phyloP scores from a whole-genome alignment of 164 flowering plant genomes.

The Chimonanthus praecox region DNA sequence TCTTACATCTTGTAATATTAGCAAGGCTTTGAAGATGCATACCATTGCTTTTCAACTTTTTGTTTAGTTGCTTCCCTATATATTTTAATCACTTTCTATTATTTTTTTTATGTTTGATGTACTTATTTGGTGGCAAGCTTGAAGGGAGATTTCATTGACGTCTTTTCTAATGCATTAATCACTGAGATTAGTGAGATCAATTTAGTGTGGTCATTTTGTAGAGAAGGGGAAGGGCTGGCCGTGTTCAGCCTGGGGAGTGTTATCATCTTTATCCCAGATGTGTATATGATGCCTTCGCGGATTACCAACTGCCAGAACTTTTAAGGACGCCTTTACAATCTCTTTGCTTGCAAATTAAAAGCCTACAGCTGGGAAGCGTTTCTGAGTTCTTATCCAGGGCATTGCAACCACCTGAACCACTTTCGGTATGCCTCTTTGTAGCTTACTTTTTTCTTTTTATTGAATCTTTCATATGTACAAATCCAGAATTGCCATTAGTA shows the following conservation, averaged over 20 bases:
- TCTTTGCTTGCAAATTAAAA: conserved; percentile 90
- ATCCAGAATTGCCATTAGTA: background rate
- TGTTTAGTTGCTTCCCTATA: too few relatives aligned
- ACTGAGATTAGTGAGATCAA: background rate
- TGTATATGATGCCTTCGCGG: conserved; percentile 85
- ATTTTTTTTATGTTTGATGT: too few relatives aligned
- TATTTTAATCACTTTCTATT: too few relatives aligned
- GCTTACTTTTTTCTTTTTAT: background rate
- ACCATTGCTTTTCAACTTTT: too few relatives aligned
- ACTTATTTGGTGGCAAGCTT: too few relatives aligned
- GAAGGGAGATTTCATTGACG: too few relatives aligned
- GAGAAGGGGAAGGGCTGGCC: conserved; percentile 99
- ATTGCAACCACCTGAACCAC: conserved; percentile 78
- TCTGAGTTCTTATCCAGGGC: conserved; percentile 89
- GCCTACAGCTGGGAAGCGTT: conserved; percentile 85
- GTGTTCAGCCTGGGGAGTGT: conserved; percentile 97
- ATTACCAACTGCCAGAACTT: conserved; percentile 91
- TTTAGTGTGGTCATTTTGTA: conserved; percentile 22
- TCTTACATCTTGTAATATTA: too few relatives aligned
- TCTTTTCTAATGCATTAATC: background rate
- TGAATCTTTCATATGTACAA: background rate
- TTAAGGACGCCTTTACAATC: conserved; percentile 96
- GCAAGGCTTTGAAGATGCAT: too few relatives aligned
- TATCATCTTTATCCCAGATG: conserved; percentile 94
- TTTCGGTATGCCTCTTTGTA: conserved; percentile 45